Conservation (phyloP, 306 rosid genomes). For the Sindora glabra region DNA sequence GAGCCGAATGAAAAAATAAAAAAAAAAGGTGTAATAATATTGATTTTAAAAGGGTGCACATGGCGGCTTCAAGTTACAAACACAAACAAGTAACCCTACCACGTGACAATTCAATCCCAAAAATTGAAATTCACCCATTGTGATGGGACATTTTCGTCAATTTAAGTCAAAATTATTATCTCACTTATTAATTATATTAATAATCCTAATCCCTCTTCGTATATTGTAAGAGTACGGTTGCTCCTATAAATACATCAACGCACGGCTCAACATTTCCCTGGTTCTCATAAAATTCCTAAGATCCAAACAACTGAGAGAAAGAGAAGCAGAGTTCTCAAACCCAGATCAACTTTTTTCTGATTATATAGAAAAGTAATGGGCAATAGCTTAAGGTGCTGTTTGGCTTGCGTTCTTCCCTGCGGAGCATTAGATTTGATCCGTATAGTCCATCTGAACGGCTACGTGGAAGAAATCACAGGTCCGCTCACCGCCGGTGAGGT, state of each 20-base stretch:
- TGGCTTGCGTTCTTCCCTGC: conserved; percentile 90
- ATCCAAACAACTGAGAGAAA: conserved; percentile 1
- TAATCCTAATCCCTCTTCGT: background rate
- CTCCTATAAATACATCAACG: conserved; percentile 36
- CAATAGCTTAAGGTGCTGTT: conserved; percentile 80
- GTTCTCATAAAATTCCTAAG: conserved; percentile 12
- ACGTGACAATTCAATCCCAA: conserved; percentile 19
- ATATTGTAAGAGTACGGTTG: conserved; percentile 22
- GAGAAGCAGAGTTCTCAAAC: background rate
- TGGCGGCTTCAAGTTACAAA: conserved; percentile 35
- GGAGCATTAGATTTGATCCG: conserved; percentile 94
- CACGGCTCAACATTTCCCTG: conserved; percentile 8
- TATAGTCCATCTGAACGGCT: conserved; percentile 81
- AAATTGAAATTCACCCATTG: conserved; percentile 14
- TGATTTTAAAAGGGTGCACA: background rate
- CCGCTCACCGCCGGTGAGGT: conserved; percentile 73
- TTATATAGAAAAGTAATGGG: conserved; percentile 51
- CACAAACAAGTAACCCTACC: conserved; percentile 20
- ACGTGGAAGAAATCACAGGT: conserved; percentile 60
- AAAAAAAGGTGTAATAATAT: no score
- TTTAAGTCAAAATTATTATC: conserved; percentile 12
- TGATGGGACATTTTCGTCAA: conserved; percentile 38
- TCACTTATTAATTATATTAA: background rate
- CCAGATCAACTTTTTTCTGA: background rate
- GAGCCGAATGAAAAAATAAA: no score